phyloP scores from a whole-genome alignment of 2,329 filamentous ascomycete genomes.

The Alternaria sp. region DNA sequence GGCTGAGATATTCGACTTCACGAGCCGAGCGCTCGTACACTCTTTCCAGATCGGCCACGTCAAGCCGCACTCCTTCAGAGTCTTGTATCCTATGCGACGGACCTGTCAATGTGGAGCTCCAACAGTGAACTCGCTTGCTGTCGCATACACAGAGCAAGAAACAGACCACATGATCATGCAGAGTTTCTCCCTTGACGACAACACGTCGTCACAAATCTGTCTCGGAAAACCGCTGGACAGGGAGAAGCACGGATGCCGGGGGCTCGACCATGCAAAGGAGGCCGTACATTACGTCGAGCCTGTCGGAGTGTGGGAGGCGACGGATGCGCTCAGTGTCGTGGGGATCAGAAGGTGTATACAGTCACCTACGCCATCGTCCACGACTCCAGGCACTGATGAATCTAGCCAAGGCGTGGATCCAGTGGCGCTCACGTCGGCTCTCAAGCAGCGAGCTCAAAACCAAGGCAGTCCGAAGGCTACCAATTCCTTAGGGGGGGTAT shows the following conservation, averaged over 20 bases:
- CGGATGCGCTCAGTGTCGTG: constrained; percentile 66
- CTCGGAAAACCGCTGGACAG: constrained; percentile 56
- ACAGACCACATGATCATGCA: constrained; percentile 70
- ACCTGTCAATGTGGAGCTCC: constrained; percentile 61
- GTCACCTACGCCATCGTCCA: constrained; percentile 36
- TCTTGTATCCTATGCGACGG: constrained; percentile 62
- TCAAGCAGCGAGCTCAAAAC: constrained; percentile 38
- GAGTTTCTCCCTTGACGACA: constrained; percentile 63
- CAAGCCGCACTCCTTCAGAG: constrained; percentile 65
- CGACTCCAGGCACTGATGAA: constrained; percentile 35
- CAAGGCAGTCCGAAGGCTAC: constrained; percentile 15
- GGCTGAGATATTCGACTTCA: constrained; percentile 68
- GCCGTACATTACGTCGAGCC: constrained; percentile 63
- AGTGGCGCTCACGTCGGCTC: constrained; percentile 25
- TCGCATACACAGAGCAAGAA: constrained; percentile 67
- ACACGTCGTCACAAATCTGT: constrained; percentile 62
- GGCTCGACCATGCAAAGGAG: constrained; percentile 55
- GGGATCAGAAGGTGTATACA: constrained; percentile 63
- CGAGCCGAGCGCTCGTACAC: constrained; percentile 63
- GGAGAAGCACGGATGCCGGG: constrained; percentile 40
- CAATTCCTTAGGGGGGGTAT: constrained; percentile 7
- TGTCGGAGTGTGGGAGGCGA: constrained; percentile 69
- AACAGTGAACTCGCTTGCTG: constrained; percentile 67
- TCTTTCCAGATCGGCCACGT: constrained; percentile 67
- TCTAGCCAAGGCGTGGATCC: constrained; percentile 18